Conservation (phyloP, 495 filamentous ascomycete species). For the Penicillium nucicola region DNA sequence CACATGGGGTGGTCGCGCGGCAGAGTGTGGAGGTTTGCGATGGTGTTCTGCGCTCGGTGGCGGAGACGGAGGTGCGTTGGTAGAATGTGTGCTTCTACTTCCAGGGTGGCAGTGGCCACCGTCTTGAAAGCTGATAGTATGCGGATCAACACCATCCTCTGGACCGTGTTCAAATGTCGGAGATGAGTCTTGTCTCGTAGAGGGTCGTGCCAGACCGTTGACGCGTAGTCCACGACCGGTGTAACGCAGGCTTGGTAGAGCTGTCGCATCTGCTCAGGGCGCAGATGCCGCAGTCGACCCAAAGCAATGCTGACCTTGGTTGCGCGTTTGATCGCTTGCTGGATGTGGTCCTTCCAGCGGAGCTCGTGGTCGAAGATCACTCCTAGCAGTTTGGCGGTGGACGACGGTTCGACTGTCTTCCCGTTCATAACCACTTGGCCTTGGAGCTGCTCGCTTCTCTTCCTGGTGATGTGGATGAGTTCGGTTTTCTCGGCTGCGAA, state of each 20-base stretch:
- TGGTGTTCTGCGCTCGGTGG: not conserved
- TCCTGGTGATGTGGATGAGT: constrained; percentile 23
- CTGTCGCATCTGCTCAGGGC: constrained; percentile 22
- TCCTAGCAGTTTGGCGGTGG: constrained; percentile 10
- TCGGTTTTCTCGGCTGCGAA: constrained; percentile 24
- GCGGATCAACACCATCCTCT: not conserved
- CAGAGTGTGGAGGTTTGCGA: not conserved
- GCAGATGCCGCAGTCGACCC: not conserved
- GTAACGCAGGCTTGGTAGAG: constrained; percentile 21
- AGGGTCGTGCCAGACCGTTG: not conserved
- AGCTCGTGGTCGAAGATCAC: constrained; percentile 19
- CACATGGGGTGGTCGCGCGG: not conserved
- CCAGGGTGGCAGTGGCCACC: not conserved
- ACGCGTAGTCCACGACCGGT: not conserved
- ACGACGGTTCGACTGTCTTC: constrained; percentile 15
- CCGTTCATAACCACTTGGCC: constrained; percentile 9
- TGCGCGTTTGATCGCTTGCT: too few species aligned
- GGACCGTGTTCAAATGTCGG: not conserved
- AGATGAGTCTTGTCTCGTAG: not conserved
- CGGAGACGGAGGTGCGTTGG: not conserved
- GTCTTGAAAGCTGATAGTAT: not conserved
- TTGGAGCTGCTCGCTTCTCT: not conserved
- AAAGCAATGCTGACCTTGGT: too few species aligned
- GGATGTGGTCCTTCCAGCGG: constrained; percentile 8
- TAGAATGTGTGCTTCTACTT: not conserved